Evolutionary conservation across 805 yeast genomes (phyloP), one percentile per base, ranked within the genome.

Genomic region (Wickerhamomyces queroliae): DNA sequence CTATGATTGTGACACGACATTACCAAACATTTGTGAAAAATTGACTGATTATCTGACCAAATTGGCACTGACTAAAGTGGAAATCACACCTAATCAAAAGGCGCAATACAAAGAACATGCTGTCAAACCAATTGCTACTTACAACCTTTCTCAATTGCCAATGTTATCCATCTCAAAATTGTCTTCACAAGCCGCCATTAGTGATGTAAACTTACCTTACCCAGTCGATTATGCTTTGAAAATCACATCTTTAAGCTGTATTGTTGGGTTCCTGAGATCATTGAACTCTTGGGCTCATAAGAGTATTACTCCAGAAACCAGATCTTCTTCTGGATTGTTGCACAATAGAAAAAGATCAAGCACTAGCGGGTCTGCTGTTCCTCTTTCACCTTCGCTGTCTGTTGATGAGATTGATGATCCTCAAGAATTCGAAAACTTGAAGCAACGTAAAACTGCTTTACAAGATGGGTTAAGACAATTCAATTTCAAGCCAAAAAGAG

Each of bases 171-270:
- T 87, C 27, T 71, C 80, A 4, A 78, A 79, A 34, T 61, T 87
- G 58, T 66, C 78, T 1, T 33, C 50, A 12, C 69, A 64, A 41
- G 56, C 64, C 8, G 80, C 83, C 1, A 74, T 74, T 38, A 78
- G 79, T 1, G 85, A 78, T 37, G 58, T 67, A n/a, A 64, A 64
- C 24, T 34, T 56, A 21, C 62, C 65, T 10, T 83, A 76, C 53
- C 95, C 96, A 3, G 66, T 83, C 24, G 96, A 87, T 44, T 90
- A 83, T 58, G 87, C 90, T 2, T 67, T 91, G 57, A 89, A 90
- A 51, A 78, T 89, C 73, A 76, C 80, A 1, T 78, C 98, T 0
- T 70, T 95, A 41, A 79, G 77, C 36, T 82, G 91, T 44, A 72
- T 89, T 32, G 93, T 91, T 12, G 84, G 89, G 2, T 82, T 89